A percentile compares a stretch with the other conserved stretches of the same genome.
Conservation (phyloP, 2,329 filamentous ascomycete species). For the Trichocomaceae sp. region DNA sequence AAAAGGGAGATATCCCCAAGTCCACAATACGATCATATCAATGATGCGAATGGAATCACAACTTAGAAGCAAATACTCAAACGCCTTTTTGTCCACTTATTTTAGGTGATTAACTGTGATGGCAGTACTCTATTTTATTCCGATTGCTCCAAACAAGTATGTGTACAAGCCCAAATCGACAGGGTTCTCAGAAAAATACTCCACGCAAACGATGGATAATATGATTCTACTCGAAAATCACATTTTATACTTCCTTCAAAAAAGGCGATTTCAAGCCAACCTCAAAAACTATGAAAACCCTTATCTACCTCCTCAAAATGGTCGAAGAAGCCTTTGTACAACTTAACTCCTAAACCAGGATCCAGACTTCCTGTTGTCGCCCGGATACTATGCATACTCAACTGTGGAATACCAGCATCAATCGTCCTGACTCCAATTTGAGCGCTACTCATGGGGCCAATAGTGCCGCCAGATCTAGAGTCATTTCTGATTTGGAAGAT, state of each 20-base stretch:
- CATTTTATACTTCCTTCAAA: not conserved
- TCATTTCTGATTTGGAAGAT: constrained; percentile 95
- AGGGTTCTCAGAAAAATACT: not conserved
- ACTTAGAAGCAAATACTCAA: not conserved
- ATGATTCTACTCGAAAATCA: not conserved
- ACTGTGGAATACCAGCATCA: constrained; percentile 82
- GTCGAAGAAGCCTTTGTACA: constrained; percentile 86
- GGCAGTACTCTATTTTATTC: not conserved
- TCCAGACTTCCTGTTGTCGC: constrained; percentile 82
- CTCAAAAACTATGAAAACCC: constrained; percentile 53
- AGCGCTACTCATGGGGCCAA: constrained; percentile 83
- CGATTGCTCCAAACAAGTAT: not conserved
- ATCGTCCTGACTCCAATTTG: constrained; percentile 74
- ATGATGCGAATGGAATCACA: not conserved
- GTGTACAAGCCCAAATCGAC: not conserved
- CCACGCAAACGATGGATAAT: not conserved
- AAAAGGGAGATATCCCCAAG: too few species aligned
- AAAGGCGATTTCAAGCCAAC: not conserved
- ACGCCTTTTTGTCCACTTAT: not conserved
- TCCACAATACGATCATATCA: not conserved
- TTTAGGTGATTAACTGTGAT: not conserved
- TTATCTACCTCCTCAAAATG: constrained; percentile 76
- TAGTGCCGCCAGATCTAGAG: constrained; percentile 78
- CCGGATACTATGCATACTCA: constrained; percentile 90
- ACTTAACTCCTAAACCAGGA: constrained; percentile 77